phyloP scores from a whole-genome alignment of 148 eudicot genomes.

The Heliosperma pusillum region DNA sequence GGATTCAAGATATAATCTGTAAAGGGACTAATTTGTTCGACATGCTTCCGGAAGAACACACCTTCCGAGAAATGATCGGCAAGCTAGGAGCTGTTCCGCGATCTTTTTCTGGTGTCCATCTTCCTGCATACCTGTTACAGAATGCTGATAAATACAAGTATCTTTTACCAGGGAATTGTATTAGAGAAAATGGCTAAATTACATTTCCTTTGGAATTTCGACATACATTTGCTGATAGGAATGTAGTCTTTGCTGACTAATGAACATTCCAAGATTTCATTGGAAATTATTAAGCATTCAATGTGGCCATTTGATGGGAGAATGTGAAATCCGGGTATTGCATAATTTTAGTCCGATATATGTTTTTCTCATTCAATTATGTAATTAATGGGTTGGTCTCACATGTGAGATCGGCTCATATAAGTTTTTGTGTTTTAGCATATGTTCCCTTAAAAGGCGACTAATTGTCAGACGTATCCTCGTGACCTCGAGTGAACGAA shows the following conservation, averaged over 20 bases:
- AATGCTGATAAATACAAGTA: slow-evolving; percentile 13
- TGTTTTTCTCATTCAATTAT: too few species aligned
- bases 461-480: too few species aligned
- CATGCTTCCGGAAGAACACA: not conserved
- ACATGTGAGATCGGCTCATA: too few species aligned
- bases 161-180: slow-evolving; percentile 5
- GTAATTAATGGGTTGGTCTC: not conserved
- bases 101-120: slow-evolving; percentile 18
- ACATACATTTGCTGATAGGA: too few species aligned
- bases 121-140: slow-evolving; percentile 10
- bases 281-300: not conserved
- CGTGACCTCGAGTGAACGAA: too few species aligned
- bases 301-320: not conserved
- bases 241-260: too few species aligned
- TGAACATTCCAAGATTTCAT: not conserved
- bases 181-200: not conserved
- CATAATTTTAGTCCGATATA: too few species aligned
- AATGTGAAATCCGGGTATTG: not conserved
- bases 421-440: too few species aligned
- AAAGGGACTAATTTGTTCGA: not conserved
- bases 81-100: not conserved
- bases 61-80: not conserved
- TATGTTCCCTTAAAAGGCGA: not conserved
- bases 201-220: not conserved
- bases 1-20: not conserved